Conservation (phyloP, 129 eudicot species). For the Lonicera japonica region DNA sequence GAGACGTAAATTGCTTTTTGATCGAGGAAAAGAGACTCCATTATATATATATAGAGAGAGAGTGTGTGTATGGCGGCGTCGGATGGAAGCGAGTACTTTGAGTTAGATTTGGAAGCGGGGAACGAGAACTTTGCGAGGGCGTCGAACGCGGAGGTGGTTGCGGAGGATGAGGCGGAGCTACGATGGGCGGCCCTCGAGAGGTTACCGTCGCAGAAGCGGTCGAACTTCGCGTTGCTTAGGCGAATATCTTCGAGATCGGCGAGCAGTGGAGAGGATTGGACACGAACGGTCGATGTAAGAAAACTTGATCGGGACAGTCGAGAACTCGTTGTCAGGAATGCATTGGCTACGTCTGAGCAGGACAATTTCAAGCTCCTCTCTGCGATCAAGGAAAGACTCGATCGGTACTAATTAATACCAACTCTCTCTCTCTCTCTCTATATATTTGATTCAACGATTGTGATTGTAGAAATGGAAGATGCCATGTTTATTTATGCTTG, state of each 20-base stretch:
- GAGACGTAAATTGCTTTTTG: no score
- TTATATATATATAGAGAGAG: no score
- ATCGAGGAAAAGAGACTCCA: no score
- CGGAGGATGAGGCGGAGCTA: conserved; percentile 58
- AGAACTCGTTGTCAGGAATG: conserved; percentile 56
- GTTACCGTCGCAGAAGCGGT: conserved; percentile 52
- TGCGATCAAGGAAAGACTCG: conserved; percentile 68
- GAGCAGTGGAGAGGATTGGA: conserved; percentile 18
- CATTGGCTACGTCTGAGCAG: conserved; percentile 74
- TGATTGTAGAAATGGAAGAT: not conserved
- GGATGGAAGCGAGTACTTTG: conserved; percentile 78
- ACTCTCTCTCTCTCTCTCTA: not conserved
- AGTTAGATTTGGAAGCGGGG: conserved; percentile 40
- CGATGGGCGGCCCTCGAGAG: conserved; percentile 78
- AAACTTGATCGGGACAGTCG: conserved; percentile 54
- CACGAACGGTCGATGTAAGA: conserved; percentile 54
- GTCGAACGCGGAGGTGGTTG: conserved; percentile 54
- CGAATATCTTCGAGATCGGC: conserved; percentile 22
- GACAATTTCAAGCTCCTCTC: conserved; percentile 73
- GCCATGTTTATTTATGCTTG: not conserved
- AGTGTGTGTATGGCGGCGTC: conserved; percentile 72
- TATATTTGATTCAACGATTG: not conserved
- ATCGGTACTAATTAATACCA: conserved; percentile 40
- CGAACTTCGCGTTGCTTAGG: conserved; percentile 44
- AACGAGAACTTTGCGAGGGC: conserved; percentile 39